phyloP scores from a whole-genome alignment of 148 eudicot genomes.

The Rhododendron griersonianum region DNA sequence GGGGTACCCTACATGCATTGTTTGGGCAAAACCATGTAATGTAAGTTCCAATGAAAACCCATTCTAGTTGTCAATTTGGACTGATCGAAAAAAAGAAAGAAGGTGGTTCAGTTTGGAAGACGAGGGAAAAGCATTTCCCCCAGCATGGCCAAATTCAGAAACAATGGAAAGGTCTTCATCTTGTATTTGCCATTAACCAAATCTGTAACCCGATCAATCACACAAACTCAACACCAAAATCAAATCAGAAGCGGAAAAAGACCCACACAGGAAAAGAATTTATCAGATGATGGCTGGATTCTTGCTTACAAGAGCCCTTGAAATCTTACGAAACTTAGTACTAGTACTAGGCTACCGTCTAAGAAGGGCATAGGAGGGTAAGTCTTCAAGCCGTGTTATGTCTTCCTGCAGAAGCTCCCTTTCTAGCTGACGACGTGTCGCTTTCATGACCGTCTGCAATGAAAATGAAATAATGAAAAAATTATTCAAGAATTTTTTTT shows the following conservation, averaged over 20 bases:
- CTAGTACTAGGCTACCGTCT: conserved; percentile 29
- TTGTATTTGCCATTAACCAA: neutral
- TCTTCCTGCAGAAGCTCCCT: conserved; percentile 78
- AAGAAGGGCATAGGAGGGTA: conserved; percentile 78
- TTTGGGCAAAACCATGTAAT: neutral
- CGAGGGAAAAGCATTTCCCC: neutral
- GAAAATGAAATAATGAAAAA: neutral
- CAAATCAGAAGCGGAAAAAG: neutral
- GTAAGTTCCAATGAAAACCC: neutral
- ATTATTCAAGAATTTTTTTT: neutral
- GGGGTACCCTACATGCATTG: neutral
- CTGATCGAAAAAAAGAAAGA: too few species aligned
- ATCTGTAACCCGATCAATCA: neutral
- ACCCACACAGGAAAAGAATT: neutral
- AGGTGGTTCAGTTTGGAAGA: too few species aligned
- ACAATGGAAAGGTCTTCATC: neutral
- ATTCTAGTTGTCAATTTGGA: neutral
- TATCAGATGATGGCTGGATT: neutral
- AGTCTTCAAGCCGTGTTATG: conserved; percentile 66
- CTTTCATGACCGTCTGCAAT: conserved; percentile 86
- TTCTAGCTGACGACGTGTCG: conserved; percentile 90
- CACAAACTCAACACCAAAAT: conserved; percentile 2
- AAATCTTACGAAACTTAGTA: neutral
- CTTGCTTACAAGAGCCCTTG: neutral
- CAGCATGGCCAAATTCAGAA: neutral